Conservation (phyloP, 108 stramenopile species). For the Nitzschia sp. region DNA sequence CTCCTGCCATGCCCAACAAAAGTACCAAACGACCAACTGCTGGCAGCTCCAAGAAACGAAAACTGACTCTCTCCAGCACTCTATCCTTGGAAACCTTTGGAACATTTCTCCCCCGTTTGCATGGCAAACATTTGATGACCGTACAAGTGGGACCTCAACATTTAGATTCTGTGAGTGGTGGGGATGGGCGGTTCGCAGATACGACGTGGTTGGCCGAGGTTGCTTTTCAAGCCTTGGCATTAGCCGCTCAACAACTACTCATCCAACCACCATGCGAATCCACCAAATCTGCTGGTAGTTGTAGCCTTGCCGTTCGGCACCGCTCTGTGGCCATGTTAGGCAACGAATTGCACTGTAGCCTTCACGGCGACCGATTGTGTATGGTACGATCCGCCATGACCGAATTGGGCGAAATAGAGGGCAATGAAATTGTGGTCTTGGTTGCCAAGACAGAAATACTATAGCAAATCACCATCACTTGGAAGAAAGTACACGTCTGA, state of each 20-base stretch:
- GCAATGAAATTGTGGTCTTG: constrained; percentile 4
- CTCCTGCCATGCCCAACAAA: background rate
- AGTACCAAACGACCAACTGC: background rate
- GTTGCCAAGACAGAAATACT: constrained; percentile 14
- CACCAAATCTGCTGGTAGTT: background rate
- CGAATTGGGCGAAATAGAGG: constrained; percentile 1
- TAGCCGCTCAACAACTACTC: background rate
- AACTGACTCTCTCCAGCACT: background rate
- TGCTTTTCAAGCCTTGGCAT: constrained; percentile 21
- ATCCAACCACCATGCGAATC: background rate
- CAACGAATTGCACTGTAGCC: constrained; percentile 14
- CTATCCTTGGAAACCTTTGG: constrained; percentile 8
- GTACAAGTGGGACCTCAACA: constrained; percentile 30
- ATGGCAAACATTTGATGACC: background rate
- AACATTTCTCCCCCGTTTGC: constrained; percentile 5
- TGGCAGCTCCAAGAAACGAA: background rate
- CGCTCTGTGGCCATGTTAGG: constrained; percentile 21
- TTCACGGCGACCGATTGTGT: constrained; percentile 6
- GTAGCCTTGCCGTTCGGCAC: constrained; percentile 13
- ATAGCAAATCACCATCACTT: no score
- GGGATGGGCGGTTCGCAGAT: constrained; percentile 14
- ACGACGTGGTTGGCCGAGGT: constrained; percentile 27
- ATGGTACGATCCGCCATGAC: background rate
- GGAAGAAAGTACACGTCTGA: background rate
- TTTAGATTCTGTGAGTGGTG: constrained; percentile 9